Evolutionary conservation across 2,329 filamentous ascomycete species (phyloP), one percentile per base, ranked within the genome.

Genomic region (Pseudofabraea citricarpa): DNA sequence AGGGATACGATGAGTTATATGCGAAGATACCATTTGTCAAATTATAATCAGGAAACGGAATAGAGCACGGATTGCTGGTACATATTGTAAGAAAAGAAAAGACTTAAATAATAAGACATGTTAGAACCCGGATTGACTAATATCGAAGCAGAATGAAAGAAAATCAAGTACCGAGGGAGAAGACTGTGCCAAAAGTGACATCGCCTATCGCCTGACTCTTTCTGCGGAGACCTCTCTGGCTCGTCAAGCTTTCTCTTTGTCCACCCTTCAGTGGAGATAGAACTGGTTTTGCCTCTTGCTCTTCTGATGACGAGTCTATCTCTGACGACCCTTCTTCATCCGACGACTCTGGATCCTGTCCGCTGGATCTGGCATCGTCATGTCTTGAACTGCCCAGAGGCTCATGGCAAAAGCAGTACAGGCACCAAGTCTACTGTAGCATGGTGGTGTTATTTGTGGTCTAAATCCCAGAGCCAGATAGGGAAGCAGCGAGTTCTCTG

Each of bases 1-100:
- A 74, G 53, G 74, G 86, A 39, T 95, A 91, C 64, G 85, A 96
- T 67, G 75, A 80, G 39, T 70, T 95, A 51, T 90, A 82, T 60
- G 69, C 64, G 48, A 72, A 70, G 41, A 70, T 85, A 32, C 81
- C 81, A 1, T 53, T 82, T 10, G 58, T 83, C 41, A 72, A 74
- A 1, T 58, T 63, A 41, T 80, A 72, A 68, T n/a, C n/a, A n/a
- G n/a, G n/a, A n/a, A n/a, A n/a, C n/a, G n/a, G n/a, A n/a, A n/a
- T n/a, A n/a, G n/a, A n/a, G n/a, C n/a, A n/a, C n/a, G 58, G 72
- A 52, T 74, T 55, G 63, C 13, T 24, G 29, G 31, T 18, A 16
- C 15, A 27, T n/a, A 40, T 26, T 18, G 20, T 31, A 24, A 15
- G 23, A 16, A 6, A 20, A 10, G 16, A 12, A 18, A 15, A 27